Percentiles rank a stretch among this genome's conserved stretches.
These are phyloP conservation scores for Neonectria hederae DNA, from an alignment of 2,329 filamentous ascomycete species.

Conservation along the genomic window DNA sequence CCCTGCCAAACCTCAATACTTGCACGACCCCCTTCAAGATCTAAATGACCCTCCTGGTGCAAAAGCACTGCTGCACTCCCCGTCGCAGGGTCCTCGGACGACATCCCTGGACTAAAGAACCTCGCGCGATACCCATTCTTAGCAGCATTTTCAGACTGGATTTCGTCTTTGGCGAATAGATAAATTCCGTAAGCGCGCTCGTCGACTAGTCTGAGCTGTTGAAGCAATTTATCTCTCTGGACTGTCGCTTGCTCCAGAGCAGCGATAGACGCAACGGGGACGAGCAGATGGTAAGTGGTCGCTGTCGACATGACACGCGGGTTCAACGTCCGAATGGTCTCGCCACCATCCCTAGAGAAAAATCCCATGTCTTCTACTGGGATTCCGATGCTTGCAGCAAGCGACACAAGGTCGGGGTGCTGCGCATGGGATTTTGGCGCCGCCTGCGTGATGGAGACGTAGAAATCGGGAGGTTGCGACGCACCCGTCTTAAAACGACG, in stretches of 20 bases:
- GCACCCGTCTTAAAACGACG: not conserved
- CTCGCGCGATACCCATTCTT: conserved; percentile 26
- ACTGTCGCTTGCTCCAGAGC: not conserved
- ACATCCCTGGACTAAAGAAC: conserved; percentile 38
- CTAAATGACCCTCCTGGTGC: conserved; percentile 12
- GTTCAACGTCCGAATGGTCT: not conserved
- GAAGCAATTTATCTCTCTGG: conserved; percentile 3
- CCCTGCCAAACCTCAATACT: conserved; percentile 11
- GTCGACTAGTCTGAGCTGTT: conserved; percentile 1
- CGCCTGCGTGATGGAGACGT: conserved; percentile 8
- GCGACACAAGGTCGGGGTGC: not conserved
- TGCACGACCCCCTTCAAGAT: not conserved
- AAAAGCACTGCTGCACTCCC: conserved; percentile 36
- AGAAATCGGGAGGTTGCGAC: not conserved
- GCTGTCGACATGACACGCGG: conserved; percentile 10
- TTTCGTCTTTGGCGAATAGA: conserved; percentile 2
- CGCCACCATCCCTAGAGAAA: not conserved
- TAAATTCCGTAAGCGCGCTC: conserved; percentile 3
- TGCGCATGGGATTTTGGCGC: not conserved
- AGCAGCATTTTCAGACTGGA: not conserved
- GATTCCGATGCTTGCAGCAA: conserved; percentile 10
- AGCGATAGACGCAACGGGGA: conserved; percentile 1
- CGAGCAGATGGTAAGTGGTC: conserved; percentile 5
- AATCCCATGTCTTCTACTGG: conserved; percentile 1
- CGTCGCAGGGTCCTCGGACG: conserved; percentile 35